phyloP scores from a whole-genome alignment of 2,329 filamentous ascomycete species.

The Lasiodiplodia citricola region DNA sequence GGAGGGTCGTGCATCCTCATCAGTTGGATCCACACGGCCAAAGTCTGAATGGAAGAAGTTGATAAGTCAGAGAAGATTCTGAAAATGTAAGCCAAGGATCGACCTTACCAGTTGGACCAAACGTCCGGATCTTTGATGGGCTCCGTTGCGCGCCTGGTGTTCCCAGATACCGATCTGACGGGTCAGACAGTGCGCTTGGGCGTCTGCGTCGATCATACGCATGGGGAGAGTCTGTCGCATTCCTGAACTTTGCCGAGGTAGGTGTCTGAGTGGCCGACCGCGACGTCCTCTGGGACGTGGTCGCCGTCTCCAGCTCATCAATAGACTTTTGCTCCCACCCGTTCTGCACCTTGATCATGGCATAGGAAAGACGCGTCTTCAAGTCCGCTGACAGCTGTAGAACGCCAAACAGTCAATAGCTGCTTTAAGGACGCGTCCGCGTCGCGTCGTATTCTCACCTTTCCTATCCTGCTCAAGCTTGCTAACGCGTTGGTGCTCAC shows the following conservation, averaged over 20 bases:
- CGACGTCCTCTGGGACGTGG: slow-evolving; percentile 29
- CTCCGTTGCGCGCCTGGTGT: slow-evolving; percentile 34
- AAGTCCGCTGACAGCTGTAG: slow-evolving; percentile 76
- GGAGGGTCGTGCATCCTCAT: slow-evolving; percentile 37
- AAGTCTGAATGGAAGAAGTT: background rate
- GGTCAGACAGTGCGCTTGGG: slow-evolving; percentile 45
- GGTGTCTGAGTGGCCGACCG: slow-evolving; percentile 21
- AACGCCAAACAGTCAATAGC: slow-evolving; percentile 28
- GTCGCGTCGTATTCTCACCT: slow-evolving; percentile 59
- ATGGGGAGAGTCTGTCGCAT: slow-evolving; percentile 39
- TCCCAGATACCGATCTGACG: slow-evolving; percentile 39
- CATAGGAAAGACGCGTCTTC: slow-evolving; percentile 84
- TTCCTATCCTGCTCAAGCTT: slow-evolving; percentile 73
- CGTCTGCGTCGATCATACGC: slow-evolving; percentile 32
- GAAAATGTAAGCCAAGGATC: background rate
- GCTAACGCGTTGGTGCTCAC: slow-evolving; percentile 74
- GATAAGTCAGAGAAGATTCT: background rate
- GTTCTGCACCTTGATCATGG: slow-evolving; percentile 88
- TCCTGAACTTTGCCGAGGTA: slow-evolving; percentile 29
- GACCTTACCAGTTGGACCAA: slow-evolving; percentile 15
- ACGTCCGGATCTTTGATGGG: slow-evolving; percentile 8
- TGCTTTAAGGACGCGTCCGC: slow-evolving; percentile 21
- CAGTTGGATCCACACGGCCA: slow-evolving; percentile 31
- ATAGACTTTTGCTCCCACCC: slow-evolving; percentile 83
- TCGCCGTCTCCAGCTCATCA: slow-evolving; percentile 69